Conservation (phyloP, 2,329 filamentous ascomycete species). For the Xylaria sp. region DNA sequence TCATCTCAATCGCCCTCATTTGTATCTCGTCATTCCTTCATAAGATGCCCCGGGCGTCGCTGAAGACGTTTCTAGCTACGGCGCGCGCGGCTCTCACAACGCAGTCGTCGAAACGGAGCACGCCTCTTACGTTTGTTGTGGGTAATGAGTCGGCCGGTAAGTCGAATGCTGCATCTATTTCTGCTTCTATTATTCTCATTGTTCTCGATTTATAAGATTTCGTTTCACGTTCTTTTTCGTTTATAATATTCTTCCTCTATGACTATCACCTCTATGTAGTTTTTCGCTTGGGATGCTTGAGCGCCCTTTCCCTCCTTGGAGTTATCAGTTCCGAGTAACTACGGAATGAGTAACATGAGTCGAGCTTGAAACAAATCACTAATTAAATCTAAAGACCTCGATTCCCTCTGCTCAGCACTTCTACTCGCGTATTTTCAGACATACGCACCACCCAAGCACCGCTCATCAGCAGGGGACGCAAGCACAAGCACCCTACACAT, state of each 20-base stretch:
- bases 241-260: not conserved
- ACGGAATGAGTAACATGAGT: not conserved
- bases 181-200: not conserved
- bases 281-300: not conserved
- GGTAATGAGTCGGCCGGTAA: constrained; percentile 75
- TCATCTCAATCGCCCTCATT: not conserved
- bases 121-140: constrained; percentile 69
- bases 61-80: constrained; percentile 37
- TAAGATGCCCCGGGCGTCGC: constrained; percentile 33
- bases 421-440: constrained; percentile 79
- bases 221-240: not conserved
- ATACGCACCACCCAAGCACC: constrained; percentile 59
- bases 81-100: constrained; percentile 36
- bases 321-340: no score
- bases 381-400: constrained; percentile 68
- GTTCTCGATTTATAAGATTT: not conserved
- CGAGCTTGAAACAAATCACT: not conserved
- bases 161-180: constrained; percentile 28
- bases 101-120: constrained; percentile 56
- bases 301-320: not conserved
- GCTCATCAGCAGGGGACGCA: constrained; percentile 36
- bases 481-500: constrained; percentile 65
- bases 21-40: not conserved
- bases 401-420: constrained; percentile 80
- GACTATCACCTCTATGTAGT: not conserved